Percentiles rank a stretch among this genome's conserved stretches.
phyloP scores from a whole-genome alignment of 441 rosid species.

The Populus hybrid region DNA sequence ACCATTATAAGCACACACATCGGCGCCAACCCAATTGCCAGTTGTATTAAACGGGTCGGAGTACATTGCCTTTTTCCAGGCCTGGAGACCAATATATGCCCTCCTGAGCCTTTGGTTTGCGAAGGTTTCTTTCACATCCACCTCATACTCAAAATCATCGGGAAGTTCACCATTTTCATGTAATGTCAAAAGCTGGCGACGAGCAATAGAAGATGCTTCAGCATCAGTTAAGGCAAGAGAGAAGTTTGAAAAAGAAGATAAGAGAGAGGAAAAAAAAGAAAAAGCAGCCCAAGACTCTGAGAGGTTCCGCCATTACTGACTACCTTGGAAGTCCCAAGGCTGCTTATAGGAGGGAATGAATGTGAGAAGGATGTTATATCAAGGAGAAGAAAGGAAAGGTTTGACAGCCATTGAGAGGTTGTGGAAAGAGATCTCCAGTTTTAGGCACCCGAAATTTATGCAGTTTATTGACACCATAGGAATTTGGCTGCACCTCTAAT shows the following conservation, averaged over 20 bases:
- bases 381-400: slow-evolving; percentile 17
- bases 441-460: slow-evolving; percentile 17
- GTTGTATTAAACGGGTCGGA: slow-evolving; percentile 82
- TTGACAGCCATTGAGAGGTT: slow-evolving; percentile 25
- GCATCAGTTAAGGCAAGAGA: slow-evolving; percentile 47
- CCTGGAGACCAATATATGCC: slow-evolving; percentile 76
- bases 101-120: slow-evolving; percentile 54
- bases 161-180: slow-evolving; percentile 41
- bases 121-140: slow-evolving; percentile 41
- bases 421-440: slow-evolving; percentile 15
- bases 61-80: slow-evolving; percentile 67
- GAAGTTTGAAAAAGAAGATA: slow-evolving; percentile 22
- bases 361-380: slow-evolving; percentile 27
- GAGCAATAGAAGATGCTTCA: slow-evolving; percentile 52
- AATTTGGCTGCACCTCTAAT: slow-evolving; percentile 20
- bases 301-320: slow-evolving; percentile 39
- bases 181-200: slow-evolving; percentile 60
- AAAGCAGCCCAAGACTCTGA: slow-evolving; percentile 54
- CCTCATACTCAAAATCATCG: slow-evolving; percentile 26
- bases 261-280: slow-evolving; percentile 24
- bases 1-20: slow-evolving; percentile 71
- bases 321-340: slow-evolving; percentile 69
- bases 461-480: slow-evolving; percentile 17
- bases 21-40: slow-evolving; percentile 59
- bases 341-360: slow-evolving; percentile 38